These are phyloP conservation scores for Septoria linicola DNA, from an alignment of 2,329 filamentous ascomycete genomes.

Conservation along the genomic window DNA sequence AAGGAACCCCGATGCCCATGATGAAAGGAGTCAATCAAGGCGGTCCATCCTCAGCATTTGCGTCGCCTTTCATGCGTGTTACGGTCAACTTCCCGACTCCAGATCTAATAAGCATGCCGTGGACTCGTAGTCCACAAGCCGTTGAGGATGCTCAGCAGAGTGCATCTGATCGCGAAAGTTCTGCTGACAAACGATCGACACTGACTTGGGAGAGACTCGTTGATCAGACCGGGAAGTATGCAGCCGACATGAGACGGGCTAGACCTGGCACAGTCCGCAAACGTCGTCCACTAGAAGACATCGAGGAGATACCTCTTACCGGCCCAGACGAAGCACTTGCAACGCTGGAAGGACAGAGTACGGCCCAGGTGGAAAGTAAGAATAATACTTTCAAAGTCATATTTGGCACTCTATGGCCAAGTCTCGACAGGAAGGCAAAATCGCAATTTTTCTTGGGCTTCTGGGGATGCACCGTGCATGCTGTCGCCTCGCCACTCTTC, in stretches of 20 bases:
- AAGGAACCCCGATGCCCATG: constrained; percentile 29
- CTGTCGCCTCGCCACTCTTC: constrained; percentile 70
- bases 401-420: constrained; percentile 69
- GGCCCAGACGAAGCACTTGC: constrained; percentile 20
- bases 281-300: constrained; percentile 18
- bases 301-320: constrained; percentile 21
- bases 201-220: constrained; percentile 23
- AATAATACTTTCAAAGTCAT: constrained; percentile 51
- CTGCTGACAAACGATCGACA: constrained; percentile 17
- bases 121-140: constrained; percentile 8
- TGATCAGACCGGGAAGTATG: constrained; percentile 24
- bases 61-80: constrained; percentile 28
- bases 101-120: constrained; percentile 8
- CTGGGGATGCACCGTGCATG: constrained; percentile 61
- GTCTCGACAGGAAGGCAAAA: constrained; percentile 54
- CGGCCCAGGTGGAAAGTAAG: constrained; percentile 6
- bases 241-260: constrained; percentile 23
- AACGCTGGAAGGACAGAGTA: constrained; percentile 13
- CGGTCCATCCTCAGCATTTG: constrained; percentile 24
- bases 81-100: constrained; percentile 14
- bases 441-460: constrained; percentile 60
- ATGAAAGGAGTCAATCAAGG: constrained; percentile 23
- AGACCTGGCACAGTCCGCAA: constrained; percentile 12
- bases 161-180: not conserved
- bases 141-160: not conserved